Percentiles rank a stretch among this genome's conserved stretches.
Conservation (phyloP, 805 yeast species). For the Hemisphaericaspora nanyangensis region DNA sequence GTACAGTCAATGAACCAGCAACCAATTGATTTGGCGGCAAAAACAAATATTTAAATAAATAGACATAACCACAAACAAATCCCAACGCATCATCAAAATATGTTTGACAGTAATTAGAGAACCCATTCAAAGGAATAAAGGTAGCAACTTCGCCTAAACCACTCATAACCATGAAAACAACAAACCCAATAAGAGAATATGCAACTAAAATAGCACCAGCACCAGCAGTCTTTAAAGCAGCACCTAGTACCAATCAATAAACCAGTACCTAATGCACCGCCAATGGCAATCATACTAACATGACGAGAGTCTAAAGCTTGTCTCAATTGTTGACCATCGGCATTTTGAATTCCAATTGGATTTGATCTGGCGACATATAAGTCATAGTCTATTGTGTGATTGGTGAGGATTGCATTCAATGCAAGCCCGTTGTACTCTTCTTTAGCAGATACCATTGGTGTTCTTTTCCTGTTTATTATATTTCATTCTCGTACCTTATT, state of each 20-base stretch:
- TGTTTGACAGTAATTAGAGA: constrained; percentile 60
- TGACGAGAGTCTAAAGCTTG: constrained; percentile 53
- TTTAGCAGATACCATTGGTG: constrained; percentile 6
- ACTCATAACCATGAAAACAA: constrained; percentile 67
- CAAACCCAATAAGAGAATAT: constrained; percentile 65
- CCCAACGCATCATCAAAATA: constrained; percentile 66
- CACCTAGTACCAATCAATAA: constrained; percentile 73
- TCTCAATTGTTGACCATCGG: constrained; percentile 43
- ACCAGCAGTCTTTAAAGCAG: constrained; percentile 67
- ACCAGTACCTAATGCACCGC: constrained; percentile 79
- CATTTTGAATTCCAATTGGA: constrained; percentile 32
- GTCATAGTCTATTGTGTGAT: constrained; percentile 48
- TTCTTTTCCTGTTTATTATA: no score
- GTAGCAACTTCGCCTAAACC: constrained; percentile 70
- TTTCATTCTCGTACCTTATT: constrained; percentile 12
- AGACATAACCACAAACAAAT: constrained; percentile 65
- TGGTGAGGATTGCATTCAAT: constrained; percentile 29
- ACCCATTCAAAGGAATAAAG: constrained; percentile 64
- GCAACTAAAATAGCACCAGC: constrained; percentile 63
- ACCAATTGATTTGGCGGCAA: constrained; percentile 63
- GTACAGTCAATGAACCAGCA: constrained; percentile 54
- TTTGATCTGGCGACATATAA: constrained; percentile 43
- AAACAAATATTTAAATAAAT: constrained; percentile 51
- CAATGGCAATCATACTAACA: constrained; percentile 71
- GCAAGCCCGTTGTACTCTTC: constrained; percentile 11